Conservation (phyloP, 306 rosid species). For the Acacia melanoxylon region DNA sequence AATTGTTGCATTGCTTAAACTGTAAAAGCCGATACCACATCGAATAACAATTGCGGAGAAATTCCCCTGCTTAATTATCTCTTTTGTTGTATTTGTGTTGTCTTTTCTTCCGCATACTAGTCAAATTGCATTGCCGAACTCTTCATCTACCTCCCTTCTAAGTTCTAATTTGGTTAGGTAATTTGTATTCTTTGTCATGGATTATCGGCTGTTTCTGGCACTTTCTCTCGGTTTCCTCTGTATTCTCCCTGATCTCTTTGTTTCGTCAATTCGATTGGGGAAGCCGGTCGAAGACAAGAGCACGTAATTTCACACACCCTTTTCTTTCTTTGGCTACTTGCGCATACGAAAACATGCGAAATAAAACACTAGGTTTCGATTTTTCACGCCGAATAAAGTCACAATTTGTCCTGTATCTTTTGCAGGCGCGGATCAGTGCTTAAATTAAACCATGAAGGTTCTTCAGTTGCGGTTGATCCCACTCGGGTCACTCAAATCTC, state of each 20-base stretch:
- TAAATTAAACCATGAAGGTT: slow-evolving; percentile 37
- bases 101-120: background rate
- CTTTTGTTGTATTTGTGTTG: background rate
- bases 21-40: background rate
- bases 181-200: slow-evolving; percentile 39
- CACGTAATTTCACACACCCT: slow-evolving; percentile 33
- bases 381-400: background rate
- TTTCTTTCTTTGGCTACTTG: background rate
- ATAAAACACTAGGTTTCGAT: background rate
- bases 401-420: background rate
- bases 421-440: slow-evolving; percentile 62
- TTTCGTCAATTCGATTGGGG: slow-evolving; percentile 51
- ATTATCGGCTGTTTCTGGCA: slow-evolving; percentile 29
- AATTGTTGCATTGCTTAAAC: background rate
- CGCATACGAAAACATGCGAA: background rate
- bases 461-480: slow-evolving; percentile 67
- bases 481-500: slow-evolving; percentile 81
- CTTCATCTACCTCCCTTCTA: background rate
- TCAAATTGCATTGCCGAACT: background rate
- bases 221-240: slow-evolving; percentile 45
- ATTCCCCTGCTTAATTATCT: background rate
- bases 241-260: slow-evolving; percentile 46
- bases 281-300: slow-evolving; percentile 33
- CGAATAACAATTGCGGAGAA: background rate
- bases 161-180: background rate